Evolutionary conservation across 1,284 basidiomycete genomes (phyloP).

Genomic region (Sanguinoderma infundibulare): DNA sequence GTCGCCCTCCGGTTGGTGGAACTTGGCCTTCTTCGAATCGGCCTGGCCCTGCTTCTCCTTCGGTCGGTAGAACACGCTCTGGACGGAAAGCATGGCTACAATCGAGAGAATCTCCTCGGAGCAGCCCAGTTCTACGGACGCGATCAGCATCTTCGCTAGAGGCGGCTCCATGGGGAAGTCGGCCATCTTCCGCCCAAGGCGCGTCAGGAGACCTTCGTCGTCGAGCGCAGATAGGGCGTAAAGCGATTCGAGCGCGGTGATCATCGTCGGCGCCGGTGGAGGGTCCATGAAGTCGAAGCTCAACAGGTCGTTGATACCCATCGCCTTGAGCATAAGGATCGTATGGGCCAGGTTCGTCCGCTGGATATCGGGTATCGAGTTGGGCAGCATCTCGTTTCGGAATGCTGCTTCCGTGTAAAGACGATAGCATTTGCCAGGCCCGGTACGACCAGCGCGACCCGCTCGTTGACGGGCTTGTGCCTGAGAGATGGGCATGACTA

Average conservation of each 20-base stretch:
- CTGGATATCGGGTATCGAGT: slow-evolving; percentile 97
- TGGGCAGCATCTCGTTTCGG: slow-evolving; percentile 99
- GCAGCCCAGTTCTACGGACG: slow-evolving; percentile 96
- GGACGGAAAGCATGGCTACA: slow-evolving; percentile 97
- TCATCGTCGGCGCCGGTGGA: slow-evolving; percentile 94
- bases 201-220: slow-evolving; percentile 94
- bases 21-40: slow-evolving; percentile 98
- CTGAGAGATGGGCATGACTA: slow-evolving; percentile 99
- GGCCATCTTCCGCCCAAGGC: slow-evolving; percentile 97
- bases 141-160: slow-evolving; percentile 97
- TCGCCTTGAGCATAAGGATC: slow-evolving; percentile 95
- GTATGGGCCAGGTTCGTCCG: slow-evolving; percentile 93
- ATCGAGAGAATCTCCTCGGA: slow-evolving; percentile 97
- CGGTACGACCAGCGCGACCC: slow-evolving; percentile 96
- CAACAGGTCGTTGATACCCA: slow-evolving; percentile 98
- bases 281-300: slow-evolving; percentile 99
- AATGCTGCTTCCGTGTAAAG: slow-evolving; percentile 98
- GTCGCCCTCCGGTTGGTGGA: slow-evolving; percentile 98
- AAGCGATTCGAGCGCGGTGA: slow-evolving; percentile 91
- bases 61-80: slow-evolving; percentile 96
- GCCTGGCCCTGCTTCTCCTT: slow-evolving; percentile 99
- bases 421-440: slow-evolving; percentile 98
- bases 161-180: slow-evolving; percentile 99
- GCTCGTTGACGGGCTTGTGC: slow-evolving; percentile 95
- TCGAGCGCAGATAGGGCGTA: slow-evolving; percentile 97